Percentiles rank a stretch among this genome's conserved stretches.
Conservation (phyloP, 192 early-diverging fungal genomes). For the Coemansia sp. region DNA sequence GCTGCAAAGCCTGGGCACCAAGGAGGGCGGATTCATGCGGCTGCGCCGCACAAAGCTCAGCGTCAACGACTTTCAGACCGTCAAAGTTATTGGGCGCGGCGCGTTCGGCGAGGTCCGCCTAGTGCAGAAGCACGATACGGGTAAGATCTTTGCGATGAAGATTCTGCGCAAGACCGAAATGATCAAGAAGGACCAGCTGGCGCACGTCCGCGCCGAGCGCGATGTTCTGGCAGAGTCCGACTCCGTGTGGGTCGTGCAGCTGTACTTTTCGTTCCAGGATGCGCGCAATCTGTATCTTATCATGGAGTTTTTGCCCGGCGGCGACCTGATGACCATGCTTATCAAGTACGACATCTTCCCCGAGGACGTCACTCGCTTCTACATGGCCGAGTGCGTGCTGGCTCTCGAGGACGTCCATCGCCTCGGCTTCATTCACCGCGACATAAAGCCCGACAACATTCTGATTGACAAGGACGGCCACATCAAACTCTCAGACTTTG, state of each 20-base stretch:
- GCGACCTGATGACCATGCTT: slow-evolving; percentile 99
- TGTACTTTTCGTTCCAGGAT: slow-evolving; percentile 99
- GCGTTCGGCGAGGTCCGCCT: slow-evolving; percentile 99
- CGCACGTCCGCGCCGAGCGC: slow-evolving; percentile 97
- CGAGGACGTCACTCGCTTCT: slow-evolving; percentile 97
- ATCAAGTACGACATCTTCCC: slow-evolving; percentile 98
- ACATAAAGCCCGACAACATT: slow-evolving; percentile 87
- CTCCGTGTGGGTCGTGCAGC: slow-evolving; percentile 96
- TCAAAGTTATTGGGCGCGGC: slow-evolving; percentile 98
- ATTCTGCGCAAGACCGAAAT: slow-evolving; percentile 95
- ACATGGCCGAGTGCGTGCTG: slow-evolving; percentile 95
- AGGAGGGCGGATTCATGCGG: slow-evolving; percentile 94
- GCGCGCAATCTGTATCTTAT: slow-evolving; percentile 91
- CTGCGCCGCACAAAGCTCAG: slow-evolving; percentile 87
- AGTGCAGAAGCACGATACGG: slow-evolving; percentile 94
- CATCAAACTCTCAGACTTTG: slow-evolving; percentile 99
- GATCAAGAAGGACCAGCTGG: slow-evolving; percentile 99
- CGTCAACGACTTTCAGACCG: slow-evolving; percentile 89
- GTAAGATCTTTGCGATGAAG: slow-evolving; percentile 99
- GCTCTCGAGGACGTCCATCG: slow-evolving; percentile 94
- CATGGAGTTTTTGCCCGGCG: slow-evolving; percentile 99
- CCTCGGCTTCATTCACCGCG: slow-evolving; percentile 92
- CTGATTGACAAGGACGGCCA: slow-evolving; percentile 98
- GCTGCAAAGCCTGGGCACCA: slow-evolving; percentile 73
- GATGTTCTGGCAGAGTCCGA: slow-evolving; percentile 96